These are phyloP conservation scores for Cynara cardunculus DNA, from an alignment of 129 eudicot genomes.

Conservation along the genomic window DNA sequence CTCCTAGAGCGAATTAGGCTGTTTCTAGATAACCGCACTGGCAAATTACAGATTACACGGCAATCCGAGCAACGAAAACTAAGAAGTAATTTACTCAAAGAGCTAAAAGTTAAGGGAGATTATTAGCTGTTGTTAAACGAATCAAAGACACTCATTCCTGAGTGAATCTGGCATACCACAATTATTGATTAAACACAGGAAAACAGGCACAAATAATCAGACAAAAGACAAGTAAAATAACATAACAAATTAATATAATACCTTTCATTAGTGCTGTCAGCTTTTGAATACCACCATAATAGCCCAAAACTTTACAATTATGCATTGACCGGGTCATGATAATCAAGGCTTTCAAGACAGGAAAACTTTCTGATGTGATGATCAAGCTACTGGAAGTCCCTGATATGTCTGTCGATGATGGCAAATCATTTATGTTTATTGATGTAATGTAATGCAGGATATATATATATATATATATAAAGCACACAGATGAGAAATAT, in stretches of 20 bases:
- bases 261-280: conserved; percentile 94
- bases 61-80: neutral
- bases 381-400: conserved; percentile 42
- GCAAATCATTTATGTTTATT: conserved; percentile 28
- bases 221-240: neutral
- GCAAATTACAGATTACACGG: neutral
- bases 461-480: no score
- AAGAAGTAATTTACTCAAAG: neutral
- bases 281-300: conserved; percentile 83
- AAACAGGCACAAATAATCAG: conserved; percentile 3
- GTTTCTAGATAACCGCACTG: neutral
- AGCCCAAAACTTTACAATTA: conserved; percentile 90
- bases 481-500: neutral
- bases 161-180: neutral
- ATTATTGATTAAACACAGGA: neutral
- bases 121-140: conserved; percentile 6
- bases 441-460: conserved; percentile 19
- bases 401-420: conserved; percentile 44
- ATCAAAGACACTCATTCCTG: neutral
- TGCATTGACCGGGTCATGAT: conserved; percentile 72
- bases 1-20: no score
- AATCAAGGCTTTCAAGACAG: conserved; percentile 71
- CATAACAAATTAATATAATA: conserved; percentile 15
- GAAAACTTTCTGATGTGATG: conserved; percentile 60
- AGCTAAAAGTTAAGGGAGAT: neutral